Evolutionary conservation across 345 rosid genomes (phyloP).

Genomic region (Citrus cavaleriei): DNA sequence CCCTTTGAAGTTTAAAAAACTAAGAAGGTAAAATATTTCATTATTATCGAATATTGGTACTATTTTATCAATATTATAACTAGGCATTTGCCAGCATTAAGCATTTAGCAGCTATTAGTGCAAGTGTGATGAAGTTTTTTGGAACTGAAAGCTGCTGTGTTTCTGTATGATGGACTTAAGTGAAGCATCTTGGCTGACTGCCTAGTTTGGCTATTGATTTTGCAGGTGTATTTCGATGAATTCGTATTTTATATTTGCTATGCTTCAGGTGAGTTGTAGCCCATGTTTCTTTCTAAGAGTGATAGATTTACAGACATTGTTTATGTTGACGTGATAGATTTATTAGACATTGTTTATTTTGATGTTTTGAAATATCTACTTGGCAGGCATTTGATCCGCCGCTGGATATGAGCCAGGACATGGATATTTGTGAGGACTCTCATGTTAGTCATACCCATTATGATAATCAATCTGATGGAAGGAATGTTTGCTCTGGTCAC

Average conservation of each 20-base stretch:
- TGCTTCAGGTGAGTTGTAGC: slow-evolving; percentile 71
- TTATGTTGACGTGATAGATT: neutral
- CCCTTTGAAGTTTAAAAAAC: slow-evolving; percentile 57
- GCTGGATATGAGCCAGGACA: slow-evolving; percentile 79
- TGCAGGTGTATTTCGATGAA: slow-evolving; percentile 85
- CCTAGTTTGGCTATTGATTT: slow-evolving; percentile 14
- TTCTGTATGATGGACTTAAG: neutral
- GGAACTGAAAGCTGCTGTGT: neutral
- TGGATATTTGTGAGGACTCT: slow-evolving; percentile 45
- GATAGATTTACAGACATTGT: neutral
- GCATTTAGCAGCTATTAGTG: neutral
- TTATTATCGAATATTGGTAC: neutral
- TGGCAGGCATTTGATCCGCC: slow-evolving; percentile 99
- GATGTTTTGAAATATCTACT: slow-evolving; percentile 10
- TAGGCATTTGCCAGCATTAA: neutral
- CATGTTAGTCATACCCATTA: slow-evolving; percentile 35
- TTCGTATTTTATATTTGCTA: slow-evolving; percentile 71
- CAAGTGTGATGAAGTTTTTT: neutral
- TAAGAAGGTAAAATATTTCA: slow-evolving; percentile 48
- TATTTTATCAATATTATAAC: neutral
- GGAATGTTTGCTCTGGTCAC: slow-evolving; percentile 37
- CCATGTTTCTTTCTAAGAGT: slow-evolving; percentile 7
- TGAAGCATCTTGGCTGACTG: neutral
- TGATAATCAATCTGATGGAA: slow-evolving; percentile 45
- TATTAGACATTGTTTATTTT: neutral